Percentiles rank a stretch among this genome's conserved stretches.
These are phyloP conservation scores for Phytophthora boehmeriae DNA, from an alignment of 352 stramenopile species.

Conservation along the genomic window DNA sequence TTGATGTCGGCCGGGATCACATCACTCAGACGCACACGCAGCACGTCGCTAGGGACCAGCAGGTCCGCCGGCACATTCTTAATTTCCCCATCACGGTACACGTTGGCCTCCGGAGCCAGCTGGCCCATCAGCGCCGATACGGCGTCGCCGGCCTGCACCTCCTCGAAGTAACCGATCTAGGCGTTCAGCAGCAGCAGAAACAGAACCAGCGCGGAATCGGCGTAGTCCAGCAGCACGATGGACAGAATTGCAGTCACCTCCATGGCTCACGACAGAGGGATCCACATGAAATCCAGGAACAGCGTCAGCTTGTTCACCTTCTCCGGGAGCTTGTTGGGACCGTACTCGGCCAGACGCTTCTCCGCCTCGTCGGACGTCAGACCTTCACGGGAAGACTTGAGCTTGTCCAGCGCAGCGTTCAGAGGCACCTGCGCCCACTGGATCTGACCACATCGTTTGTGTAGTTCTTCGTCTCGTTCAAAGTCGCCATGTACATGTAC, in stretches of 20 bases:
- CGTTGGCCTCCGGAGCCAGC: slow-evolving; percentile 82
- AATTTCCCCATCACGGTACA: slow-evolving; percentile 83
- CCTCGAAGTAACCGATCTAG: slow-evolving; percentile 81
- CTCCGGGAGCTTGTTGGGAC: slow-evolving; percentile 83
- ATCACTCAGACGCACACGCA: slow-evolving; percentile 86
- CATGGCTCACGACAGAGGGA: slow-evolving; percentile 86
- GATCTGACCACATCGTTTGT: slow-evolving; percentile 75
- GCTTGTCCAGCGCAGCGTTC: slow-evolving; percentile 83
- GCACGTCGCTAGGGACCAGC: slow-evolving; percentile 79
- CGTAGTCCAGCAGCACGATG: slow-evolving; percentile 81
- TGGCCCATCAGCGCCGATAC: slow-evolving; percentile 90
- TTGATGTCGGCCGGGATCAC: slow-evolving; percentile 93
- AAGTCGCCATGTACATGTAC: slow-evolving; percentile 79
- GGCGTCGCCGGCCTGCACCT: slow-evolving; percentile 87
- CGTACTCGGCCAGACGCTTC: slow-evolving; percentile 74
- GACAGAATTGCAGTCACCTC: slow-evolving; percentile 71
- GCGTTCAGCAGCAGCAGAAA: slow-evolving; percentile 77
- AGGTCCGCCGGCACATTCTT: slow-evolving; percentile 67
- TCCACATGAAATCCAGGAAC: slow-evolving; percentile 85
- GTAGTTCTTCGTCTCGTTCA: slow-evolving; percentile 84
- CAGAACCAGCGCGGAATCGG: slow-evolving; percentile 74
- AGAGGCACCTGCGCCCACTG: slow-evolving; percentile 38
- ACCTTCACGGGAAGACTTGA: slow-evolving; percentile 72
- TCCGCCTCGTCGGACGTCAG: slow-evolving; percentile 78
- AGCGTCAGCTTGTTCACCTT: slow-evolving; percentile 81